These are phyloP conservation scores for Apiotrichum domesticum DNA, from an alignment of 1,284 basidiomycete genomes.

Conservation along the genomic window DNA sequence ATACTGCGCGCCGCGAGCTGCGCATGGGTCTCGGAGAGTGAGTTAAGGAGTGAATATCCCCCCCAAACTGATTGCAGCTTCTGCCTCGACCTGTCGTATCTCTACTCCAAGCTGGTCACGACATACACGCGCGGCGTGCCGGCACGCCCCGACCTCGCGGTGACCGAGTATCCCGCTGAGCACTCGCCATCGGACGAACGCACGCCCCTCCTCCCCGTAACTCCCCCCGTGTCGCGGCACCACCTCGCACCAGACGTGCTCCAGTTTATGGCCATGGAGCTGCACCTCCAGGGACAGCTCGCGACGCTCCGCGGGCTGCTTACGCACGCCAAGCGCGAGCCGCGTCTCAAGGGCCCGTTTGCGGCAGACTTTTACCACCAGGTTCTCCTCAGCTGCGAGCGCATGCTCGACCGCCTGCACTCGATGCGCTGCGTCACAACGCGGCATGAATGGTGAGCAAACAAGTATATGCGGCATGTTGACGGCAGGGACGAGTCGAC, in stretches of 20 bases:
- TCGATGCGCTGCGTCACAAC: constrained; percentile 93
- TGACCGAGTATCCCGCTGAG: background rate
- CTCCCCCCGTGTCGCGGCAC: constrained; percentile 12
- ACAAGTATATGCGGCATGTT: background rate
- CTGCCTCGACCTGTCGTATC: constrained; percentile 46
- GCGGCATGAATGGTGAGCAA: constrained; percentile 76
- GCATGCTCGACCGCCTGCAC: constrained; percentile 78
- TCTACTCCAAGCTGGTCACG: constrained; percentile 46
- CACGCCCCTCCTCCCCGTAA: constrained; percentile 8
- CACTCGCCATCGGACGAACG: background rate
- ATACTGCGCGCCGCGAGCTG: constrained; percentile 82
- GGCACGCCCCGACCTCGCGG: background rate
- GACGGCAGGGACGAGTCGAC: constrained; percentile 47
- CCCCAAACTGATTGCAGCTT: constrained; percentile 29
- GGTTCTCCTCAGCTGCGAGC: constrained; percentile 78
- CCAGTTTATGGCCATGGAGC: constrained; percentile 90
- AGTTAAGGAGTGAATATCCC: constrained; percentile 30
- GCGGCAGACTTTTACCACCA: constrained; percentile 73
- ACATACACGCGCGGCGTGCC: constrained; percentile 31
- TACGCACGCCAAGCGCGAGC: constrained; percentile 84
- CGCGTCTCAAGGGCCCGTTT: constrained; percentile 89
- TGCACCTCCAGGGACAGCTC: constrained; percentile 84
- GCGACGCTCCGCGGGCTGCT: constrained; percentile 75
- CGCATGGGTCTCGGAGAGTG: constrained; percentile 78
- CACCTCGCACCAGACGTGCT: constrained; percentile 51